Percentiles rank a stretch among this genome's conserved stretches.
phyloP scores from a whole-genome alignment of 2,329 filamentous ascomycete species.

The Exophiala xenobiotica region DNA sequence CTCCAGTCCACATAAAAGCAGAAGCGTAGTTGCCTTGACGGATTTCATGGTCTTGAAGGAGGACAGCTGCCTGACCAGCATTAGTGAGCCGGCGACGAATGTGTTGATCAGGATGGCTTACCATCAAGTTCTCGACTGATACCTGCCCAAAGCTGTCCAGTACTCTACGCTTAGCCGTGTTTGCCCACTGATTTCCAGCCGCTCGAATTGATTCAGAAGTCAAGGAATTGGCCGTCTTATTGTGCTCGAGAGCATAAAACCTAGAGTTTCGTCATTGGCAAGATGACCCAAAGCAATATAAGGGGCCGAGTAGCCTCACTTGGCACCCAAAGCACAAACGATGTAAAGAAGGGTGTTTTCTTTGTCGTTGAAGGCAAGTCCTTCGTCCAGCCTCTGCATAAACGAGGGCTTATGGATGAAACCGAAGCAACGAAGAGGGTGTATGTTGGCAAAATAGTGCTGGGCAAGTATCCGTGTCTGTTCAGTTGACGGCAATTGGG shows the following conservation, averaged over 20 bases:
- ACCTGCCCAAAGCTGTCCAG: slow-evolving; percentile 5
- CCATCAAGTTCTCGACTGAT: slow-evolving; percentile 17
- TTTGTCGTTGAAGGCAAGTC: slow-evolving; percentile 19
- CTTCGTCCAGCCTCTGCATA: slow-evolving; percentile 31
- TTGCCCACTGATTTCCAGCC: slow-evolving; percentile 17
- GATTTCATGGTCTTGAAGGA: slow-evolving; percentile 36
- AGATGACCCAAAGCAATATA: too few relatives aligned
- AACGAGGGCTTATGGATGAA: slow-evolving; percentile 35
- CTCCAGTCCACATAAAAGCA: slow-evolving; percentile 36
- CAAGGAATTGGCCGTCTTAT: background rate
- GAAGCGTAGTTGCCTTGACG: slow-evolving; percentile 36
- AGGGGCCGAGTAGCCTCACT: too few relatives aligned
- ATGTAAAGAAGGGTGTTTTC: slow-evolving; percentile 30
- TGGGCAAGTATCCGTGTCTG: too few relatives aligned
- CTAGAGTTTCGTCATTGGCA: background rate
- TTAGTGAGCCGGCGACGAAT: background rate
- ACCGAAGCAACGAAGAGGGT: slow-evolving; percentile 32
- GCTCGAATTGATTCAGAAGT: background rate
- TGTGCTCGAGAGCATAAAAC: background rate
- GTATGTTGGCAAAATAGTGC: too few relatives aligned
- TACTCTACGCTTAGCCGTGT: slow-evolving; percentile 6
- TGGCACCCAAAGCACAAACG: slow-evolving; percentile 32
- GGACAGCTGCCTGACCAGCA: slow-evolving; percentile 31
- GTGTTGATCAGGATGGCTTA: background rate
- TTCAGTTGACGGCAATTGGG: too few relatives aligned